Evolutionary conservation across 2,329 filamentous ascomycete genomes (phyloP).

Genomic region (Apiospora kogelbergensis): DNA sequence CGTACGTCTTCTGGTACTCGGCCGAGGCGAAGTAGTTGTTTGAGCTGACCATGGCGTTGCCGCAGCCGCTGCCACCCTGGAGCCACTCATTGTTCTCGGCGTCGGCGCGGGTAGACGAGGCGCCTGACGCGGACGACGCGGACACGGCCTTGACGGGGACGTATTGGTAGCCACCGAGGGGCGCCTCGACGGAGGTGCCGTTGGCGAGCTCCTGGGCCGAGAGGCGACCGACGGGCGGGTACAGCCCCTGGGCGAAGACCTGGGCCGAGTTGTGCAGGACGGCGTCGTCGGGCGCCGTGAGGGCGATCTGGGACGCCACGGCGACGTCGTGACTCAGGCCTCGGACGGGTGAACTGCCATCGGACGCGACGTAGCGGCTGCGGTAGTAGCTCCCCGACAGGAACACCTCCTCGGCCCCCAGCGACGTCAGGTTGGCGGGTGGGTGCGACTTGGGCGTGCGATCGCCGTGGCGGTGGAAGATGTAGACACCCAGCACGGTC

Average conservation of each 20-base stretch:
- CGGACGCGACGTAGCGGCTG: constrained; percentile 67
- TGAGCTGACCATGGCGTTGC: constrained; percentile 53
- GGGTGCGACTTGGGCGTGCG: constrained; percentile 75
- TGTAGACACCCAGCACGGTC: constrained; percentile 76
- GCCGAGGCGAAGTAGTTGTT: constrained; percentile 52
- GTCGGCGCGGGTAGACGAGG: constrained; percentile 32
- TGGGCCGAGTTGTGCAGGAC: constrained; percentile 80
- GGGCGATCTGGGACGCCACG: constrained; percentile 67
- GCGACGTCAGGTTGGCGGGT: constrained; percentile 71
- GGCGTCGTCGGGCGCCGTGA: constrained; percentile 70
- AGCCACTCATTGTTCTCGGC: constrained; percentile 56
- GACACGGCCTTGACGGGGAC: constrained; percentile 69
- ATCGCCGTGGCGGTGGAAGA: constrained; percentile 90
- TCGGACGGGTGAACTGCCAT: constrained; percentile 59
- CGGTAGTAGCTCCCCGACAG: constrained; percentile 75
- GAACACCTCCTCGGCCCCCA: constrained; percentile 77
- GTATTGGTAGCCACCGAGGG: constrained; percentile 80
- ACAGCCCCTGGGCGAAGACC: constrained; percentile 82
- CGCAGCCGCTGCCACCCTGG: constrained; percentile 57
- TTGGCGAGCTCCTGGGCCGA: constrained; percentile 68
- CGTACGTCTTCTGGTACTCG: constrained; percentile 44
- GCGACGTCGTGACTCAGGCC: constrained; percentile 67
- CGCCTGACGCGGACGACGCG: constrained; percentile 52
- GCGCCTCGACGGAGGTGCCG: constrained; percentile 63
- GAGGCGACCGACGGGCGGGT: constrained; percentile 67